Base-by-base conservation (phyloP, 2,329 filamentous ascomycete species). In the Ceratocystis alfenasii region DNA sequence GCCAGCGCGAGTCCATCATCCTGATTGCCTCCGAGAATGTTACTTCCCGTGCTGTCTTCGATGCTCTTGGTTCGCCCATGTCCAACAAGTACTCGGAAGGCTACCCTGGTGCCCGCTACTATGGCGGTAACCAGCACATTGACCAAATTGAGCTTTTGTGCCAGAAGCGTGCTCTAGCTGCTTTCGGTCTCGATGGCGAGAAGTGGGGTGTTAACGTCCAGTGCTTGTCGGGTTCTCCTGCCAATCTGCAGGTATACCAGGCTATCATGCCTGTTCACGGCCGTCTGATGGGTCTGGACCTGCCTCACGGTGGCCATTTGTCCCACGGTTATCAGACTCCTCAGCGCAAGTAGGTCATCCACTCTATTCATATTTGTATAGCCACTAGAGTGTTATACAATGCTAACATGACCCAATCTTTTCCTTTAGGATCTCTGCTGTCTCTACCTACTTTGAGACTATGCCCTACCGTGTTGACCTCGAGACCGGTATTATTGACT, bases 11-110 rank as follows among this genome's bases (percentile, higher is more conserved):
- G 83, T 97, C 92, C 73, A 95, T 99, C 78, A 90, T 97, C 75
- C 87, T 99, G 76, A 99, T 99, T 74, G 93, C 94, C 74, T 97
- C 94, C 66, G 94, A 99, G 82, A 99, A 99, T 83, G 92, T 99
- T 79, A 99, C 94, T 67, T 99, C 94, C 69, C 91, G 92, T 72
- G 92, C 94, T 73, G 94, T 99, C 74, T 96, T 96, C 80, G 92
- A 99, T 80, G 94, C 94, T 68, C 86, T 99, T 70, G 94, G 94
- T 74, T 92, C 87, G 67, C 88, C 89, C 76, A 95, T 94, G 89
- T 90, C 89, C 78, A 96, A 99, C 85, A 99, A 99, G 82, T 99
- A 99, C 85, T 96, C 91, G 20, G 94, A 99, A 83, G 94, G 94
- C 70, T 96, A 96, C 78, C 94, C 94, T 71, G 94, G 94, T 76